Evolutionary conservation across 163 green algal species (phyloP).

Genomic region (Chlamydomonas reinhardtii): DNA sequence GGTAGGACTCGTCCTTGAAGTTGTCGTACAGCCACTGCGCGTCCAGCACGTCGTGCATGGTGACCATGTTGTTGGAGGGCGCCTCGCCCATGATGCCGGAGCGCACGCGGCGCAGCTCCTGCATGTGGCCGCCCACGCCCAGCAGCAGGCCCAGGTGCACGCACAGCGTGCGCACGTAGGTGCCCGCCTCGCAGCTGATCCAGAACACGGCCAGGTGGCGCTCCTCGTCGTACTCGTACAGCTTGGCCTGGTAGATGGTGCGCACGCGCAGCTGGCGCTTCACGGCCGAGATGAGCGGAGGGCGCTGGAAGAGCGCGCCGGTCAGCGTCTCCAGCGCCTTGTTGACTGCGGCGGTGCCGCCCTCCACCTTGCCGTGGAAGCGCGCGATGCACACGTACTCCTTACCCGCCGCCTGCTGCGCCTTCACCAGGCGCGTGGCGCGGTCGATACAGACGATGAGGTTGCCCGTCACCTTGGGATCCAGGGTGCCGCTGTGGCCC

Average conservation of each 20-base stretch:
- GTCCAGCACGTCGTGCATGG: conserved; percentile 99
- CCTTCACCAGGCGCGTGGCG: conserved; percentile 98
- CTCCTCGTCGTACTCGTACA: conserved; percentile 97
- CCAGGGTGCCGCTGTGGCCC: conserved; percentile 96
- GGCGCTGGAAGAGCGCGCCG: conserved; percentile 88
- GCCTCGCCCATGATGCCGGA: conserved; percentile 95
- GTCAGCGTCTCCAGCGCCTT: conserved; percentile 94
- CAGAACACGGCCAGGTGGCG: conserved; percentile 97
- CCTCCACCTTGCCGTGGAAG: conserved; percentile 85
- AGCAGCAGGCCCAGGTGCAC: conserved; percentile 98
- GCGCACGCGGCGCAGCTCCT: conserved; percentile 96
- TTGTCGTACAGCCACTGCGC: conserved; percentile 95
- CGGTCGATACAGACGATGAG: conserved; percentile 98
- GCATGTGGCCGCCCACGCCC: conserved; percentile 93
- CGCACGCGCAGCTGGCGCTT: conserved; percentile 98
- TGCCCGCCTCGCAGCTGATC: conserved; percentile 97
- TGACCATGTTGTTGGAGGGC: conserved; percentile 95
- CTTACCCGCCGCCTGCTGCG: conserved; percentile 98
- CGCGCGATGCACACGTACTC: conserved; percentile 97
- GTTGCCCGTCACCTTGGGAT: conserved; percentile 98
- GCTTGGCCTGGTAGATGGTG: conserved; percentile 97
- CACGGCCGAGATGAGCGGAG: conserved; percentile 97
- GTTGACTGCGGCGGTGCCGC: conserved; percentile 81
- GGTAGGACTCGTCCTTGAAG: conserved; percentile 87
- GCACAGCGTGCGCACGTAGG: conserved; percentile 97